Percentiles rank a stretch among this genome's conserved stretches.
Evolutionary conservation across 371 early-diverging fungal genomes (phyloP).

Genomic region (Mucor mucedo): DNA sequence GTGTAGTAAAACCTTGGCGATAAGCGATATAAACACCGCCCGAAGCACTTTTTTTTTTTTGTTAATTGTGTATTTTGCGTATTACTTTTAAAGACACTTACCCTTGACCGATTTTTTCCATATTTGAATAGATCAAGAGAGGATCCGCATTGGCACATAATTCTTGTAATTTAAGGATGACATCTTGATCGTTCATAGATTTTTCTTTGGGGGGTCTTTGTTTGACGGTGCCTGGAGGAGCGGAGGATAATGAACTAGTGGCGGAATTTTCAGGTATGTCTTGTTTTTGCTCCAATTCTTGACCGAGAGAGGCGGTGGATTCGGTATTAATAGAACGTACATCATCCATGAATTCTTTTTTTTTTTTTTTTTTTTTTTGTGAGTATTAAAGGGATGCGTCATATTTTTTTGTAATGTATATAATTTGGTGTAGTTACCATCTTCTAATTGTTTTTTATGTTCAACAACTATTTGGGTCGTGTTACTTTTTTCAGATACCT

Average conservation of each 20-base stretch:
- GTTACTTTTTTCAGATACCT: constrained; percentile 6
- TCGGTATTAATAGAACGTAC: constrained; percentile 18
- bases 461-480: neutral
- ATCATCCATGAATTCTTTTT: constrained; percentile 19
- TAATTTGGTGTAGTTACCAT: neutral
- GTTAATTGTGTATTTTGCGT: too few relatives aligned
- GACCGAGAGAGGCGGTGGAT: constrained; percentile 17
- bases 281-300: constrained; percentile 7
- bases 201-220: constrained; percentile 16
- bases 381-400: neutral
- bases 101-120: constrained; percentile 93
- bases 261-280: neutral
- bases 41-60: constrained; percentile 27
- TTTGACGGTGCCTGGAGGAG: constrained; percentile 20
- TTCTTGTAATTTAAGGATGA: constrained; percentile 80
- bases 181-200: constrained; percentile 49
- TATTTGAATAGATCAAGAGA: constrained; percentile 68
- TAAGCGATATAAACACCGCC: constrained; percentile 70
- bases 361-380: neutral
- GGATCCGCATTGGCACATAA: constrained; percentile 90
- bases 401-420: neutral
- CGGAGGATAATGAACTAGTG: too few relatives aligned
- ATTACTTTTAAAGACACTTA: constrained; percentile 20
- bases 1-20: constrained; percentile 41
- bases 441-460: constrained; percentile 3